Percentiles rank a stretch among this genome's conserved stretches.
These are phyloP conservation scores for Verticillium longisporum DNA, from an alignment of 2,329 filamentous ascomycete genomes.

Conservation along the genomic window DNA sequence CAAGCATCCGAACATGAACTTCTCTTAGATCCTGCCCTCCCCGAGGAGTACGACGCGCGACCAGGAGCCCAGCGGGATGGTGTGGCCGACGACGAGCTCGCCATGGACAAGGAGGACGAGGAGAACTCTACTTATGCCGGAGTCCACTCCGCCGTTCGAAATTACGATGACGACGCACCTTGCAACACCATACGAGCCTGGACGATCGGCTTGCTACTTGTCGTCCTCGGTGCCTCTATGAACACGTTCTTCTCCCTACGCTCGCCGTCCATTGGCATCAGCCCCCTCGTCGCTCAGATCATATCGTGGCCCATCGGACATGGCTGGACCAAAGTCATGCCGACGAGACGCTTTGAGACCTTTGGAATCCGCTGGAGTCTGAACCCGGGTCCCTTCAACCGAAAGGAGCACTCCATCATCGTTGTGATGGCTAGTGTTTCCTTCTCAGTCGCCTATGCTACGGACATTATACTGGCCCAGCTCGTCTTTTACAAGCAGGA, in stretches of 20 bases:
- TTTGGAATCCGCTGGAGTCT: slow-evolving; percentile 50
- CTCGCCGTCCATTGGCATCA: slow-evolving; percentile 54
- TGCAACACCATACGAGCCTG: slow-evolving; percentile 61
- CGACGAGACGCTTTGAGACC: slow-evolving; percentile 38
- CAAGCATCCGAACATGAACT: slow-evolving; percentile 46
- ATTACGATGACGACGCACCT: slow-evolving; percentile 58
- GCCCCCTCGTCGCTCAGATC: slow-evolving; percentile 55
- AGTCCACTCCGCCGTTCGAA: slow-evolving; percentile 56
- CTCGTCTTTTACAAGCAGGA: slow-evolving; percentile 64
- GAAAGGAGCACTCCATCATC: slow-evolving; percentile 64
- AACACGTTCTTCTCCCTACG: slow-evolving; percentile 59
- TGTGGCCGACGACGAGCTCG: slow-evolving; percentile 18
- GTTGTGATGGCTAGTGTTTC: slow-evolving; percentile 67
- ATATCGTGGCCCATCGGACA: slow-evolving; percentile 58
- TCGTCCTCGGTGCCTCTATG: slow-evolving; percentile 50
- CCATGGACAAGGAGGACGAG: slow-evolving; percentile 32
- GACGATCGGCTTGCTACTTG: slow-evolving; percentile 52
- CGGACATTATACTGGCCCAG: slow-evolving; percentile 67
- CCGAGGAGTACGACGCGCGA: slow-evolving; percentile 34
- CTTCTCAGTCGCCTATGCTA: slow-evolving; percentile 64
- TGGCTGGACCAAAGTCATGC: slow-evolving; percentile 51
- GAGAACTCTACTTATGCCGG: slow-evolving; percentile 62
- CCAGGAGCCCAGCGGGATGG: slow-evolving; percentile 13
- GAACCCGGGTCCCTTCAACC: slow-evolving; percentile 64
- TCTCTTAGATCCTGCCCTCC: slow-evolving; percentile 46